Evolutionary conservation across 1,284 basidiomycete species (phyloP).

Genomic region (Sanguinoderma infundibulare): DNA sequence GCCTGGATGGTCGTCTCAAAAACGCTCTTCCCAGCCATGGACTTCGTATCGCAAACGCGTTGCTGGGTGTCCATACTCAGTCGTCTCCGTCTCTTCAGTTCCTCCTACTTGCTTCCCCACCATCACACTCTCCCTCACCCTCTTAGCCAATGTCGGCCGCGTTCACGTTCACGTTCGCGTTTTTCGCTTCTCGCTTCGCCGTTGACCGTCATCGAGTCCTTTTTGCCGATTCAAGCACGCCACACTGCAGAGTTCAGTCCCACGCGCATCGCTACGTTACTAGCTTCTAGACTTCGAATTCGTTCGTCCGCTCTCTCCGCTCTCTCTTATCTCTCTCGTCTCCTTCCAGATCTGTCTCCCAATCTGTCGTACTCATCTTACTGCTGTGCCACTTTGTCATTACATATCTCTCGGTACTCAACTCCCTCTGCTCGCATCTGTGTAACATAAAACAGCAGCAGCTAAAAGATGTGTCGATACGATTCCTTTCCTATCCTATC

Average conservation of each 20-base stretch:
- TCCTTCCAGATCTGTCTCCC: conserved; percentile 12
- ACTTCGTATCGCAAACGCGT: conserved; percentile 7
- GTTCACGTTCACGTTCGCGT: conserved; percentile 7
- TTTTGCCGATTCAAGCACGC: neutral
- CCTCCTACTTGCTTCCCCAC: neutral
- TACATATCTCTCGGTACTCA: conserved; percentile 13
- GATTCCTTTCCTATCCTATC: conserved; percentile 23
- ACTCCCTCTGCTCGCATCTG: conserved; percentile 22
- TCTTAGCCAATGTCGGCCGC: conserved; percentile 3
- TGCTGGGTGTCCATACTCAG: conserved; percentile 23
- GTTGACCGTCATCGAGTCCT: neutral
- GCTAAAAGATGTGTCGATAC: conserved; percentile 30
- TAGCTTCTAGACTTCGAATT: conserved; percentile 24
- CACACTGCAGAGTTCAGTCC: conserved; percentile 17
- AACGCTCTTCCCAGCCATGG: conserved; percentile 18
- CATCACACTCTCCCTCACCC: neutral
- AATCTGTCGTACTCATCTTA: conserved; percentile 26
- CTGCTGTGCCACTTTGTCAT: conserved; percentile 29
- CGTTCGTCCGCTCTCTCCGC: conserved; percentile 27
- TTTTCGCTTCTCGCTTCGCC: conserved; percentile 1
- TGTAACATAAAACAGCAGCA: conserved; percentile 28
- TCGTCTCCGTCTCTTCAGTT: conserved; percentile 2
- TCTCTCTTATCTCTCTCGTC: conserved; percentile 13
- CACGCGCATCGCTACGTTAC: conserved; percentile 24
- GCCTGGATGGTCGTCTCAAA: conserved; percentile 18